These are phyloP conservation scores for Vaccinium macrocarpon DNA, from an alignment of 148 eudicot species.

Conservation along the genomic window DNA sequence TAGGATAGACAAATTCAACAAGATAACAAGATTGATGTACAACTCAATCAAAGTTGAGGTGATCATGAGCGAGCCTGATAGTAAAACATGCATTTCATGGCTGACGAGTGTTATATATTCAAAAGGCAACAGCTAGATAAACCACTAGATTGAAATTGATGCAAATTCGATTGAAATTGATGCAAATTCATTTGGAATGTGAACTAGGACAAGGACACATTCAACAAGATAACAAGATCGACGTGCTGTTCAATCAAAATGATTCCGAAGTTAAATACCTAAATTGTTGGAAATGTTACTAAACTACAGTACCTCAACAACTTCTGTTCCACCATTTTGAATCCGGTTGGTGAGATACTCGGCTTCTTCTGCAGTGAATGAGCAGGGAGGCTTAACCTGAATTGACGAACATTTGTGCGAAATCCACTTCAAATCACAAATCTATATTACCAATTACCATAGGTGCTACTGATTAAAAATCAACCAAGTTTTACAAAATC, in stretches of 20 bases:
- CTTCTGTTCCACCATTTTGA: slow-evolving; percentile 99
- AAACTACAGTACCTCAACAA: slow-evolving; percentile 69
- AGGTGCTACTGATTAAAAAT: not conserved
- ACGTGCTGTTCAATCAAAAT: not conserved
- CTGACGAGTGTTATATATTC: not conserved
- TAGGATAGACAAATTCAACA: not conserved
- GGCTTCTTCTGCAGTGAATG: slow-evolving; percentile 71
- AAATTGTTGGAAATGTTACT: not conserved
- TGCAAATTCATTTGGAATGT: not conserved
- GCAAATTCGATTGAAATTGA: not conserved
- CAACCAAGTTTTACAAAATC: not conserved
- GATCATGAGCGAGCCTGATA: not conserved
- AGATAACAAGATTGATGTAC: not conserved
- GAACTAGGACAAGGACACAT: not conserved
- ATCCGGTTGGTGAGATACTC: slow-evolving; percentile 81
- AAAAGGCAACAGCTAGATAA: not conserved
- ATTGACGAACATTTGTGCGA: not conserved
- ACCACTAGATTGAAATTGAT: not conserved
- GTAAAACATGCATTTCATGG: not conserved
- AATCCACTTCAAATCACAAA: not conserved
- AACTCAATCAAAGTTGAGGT: not conserved
- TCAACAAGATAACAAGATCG: not conserved
- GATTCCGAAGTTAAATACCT: not conserved
- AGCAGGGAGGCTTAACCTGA: slow-evolving; percentile 92
- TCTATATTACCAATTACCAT: too few species aligned